Base-by-base conservation (phyloP, 2,329 filamentous ascomycete genomes). In the Cordyceps cicadae region DNA sequence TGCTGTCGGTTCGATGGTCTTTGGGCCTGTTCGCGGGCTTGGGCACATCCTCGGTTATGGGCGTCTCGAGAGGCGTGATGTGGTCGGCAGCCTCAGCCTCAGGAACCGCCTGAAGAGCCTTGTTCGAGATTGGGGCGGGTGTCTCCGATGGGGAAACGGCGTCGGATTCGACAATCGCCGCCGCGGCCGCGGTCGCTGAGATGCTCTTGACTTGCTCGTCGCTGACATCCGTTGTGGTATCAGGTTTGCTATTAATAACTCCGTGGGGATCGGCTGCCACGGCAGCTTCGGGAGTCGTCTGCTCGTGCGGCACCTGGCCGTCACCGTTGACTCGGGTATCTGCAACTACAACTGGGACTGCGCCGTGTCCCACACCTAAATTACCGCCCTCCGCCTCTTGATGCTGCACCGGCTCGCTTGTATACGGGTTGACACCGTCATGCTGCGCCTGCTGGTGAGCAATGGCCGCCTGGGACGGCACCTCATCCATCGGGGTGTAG, bases 351-450 rank as follows among this genome's bases (percentile, higher is more conserved):
- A 63, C 46, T 37, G 63, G 60, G 54, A 58, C 46, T 15, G 48
- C 51, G 43, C 49, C 52, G 24, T 60, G 61, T 45, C 51, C 56
- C 41, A 48, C 54, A 41, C 43, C 52, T 53, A 56, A 50, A 34
- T 53, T 15, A 52, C 32, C 50, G 50, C 57, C 52, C 41, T 49
- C 58, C 29, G 43, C 48, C 34, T 61, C 49, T 53, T 29, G 57
- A 19, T 63, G 66, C 26, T 64, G 65, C 14, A 77, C 64, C 0
- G 78, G 75, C 65, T 81, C 75, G 64, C 74, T 78, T 37, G 77
- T 83, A 64, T 85, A 84, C 2, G 81, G 82, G 65, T 85, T 85
- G 45, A 84, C 74, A 7, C 82, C 81, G 62, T 85, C 82, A 64
- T 81, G 72, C 62, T 76, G 72, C 3, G 80, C 82, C 62, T 81